These are phyloP conservation scores for Raddia guianensis DNA, from an alignment of 176 grass and related monocot genomes.

Conservation along the genomic window DNA sequence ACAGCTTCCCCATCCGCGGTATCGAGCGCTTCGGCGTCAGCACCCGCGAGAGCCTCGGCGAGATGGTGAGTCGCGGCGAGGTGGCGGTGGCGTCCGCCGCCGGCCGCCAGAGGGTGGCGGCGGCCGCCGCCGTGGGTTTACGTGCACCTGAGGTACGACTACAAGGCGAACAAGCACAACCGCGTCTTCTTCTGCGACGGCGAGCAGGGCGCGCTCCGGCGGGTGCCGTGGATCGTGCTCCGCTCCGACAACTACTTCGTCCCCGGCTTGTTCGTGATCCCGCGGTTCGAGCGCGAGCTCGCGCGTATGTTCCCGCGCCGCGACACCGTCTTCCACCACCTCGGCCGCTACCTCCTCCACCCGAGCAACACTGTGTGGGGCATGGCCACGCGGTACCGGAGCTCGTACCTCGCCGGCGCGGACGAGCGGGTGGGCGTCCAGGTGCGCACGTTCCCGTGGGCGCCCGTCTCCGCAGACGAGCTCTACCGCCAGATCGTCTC, in stretches of 20 bases:
- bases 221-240: conserved; percentile 56
- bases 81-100: background rate
- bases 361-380: conserved; percentile 70
- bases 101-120: background rate
- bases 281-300: conserved; percentile 42
- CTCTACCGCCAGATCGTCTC: conserved; percentile 48
- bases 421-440: conserved; percentile 59
- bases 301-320: conserved; percentile 51
- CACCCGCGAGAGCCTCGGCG: conserved; percentile 46
- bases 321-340: conserved; percentile 64
- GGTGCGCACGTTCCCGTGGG: conserved; percentile 46
- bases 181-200: conserved; percentile 65
- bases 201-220: conserved; percentile 38
- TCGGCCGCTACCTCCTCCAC: conserved; percentile 66
- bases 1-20: conserved; percentile 39
- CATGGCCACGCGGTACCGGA: conserved; percentile 54
- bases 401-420: conserved; percentile 44
- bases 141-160: conserved; percentile 50
- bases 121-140: conserved; percentile 47
- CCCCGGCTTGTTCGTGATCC: conserved; percentile 52
- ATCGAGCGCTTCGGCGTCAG: conserved; percentile 13
- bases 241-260: conserved; percentile 63
- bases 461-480: conserved; percentile 46
- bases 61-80: conserved; percentile 31
- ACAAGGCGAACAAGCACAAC: background rate